These are phyloP conservation scores for Hypomontagnella monticulosa DNA, from an alignment of 495 filamentous ascomycete species.

Conservation along the genomic window DNA sequence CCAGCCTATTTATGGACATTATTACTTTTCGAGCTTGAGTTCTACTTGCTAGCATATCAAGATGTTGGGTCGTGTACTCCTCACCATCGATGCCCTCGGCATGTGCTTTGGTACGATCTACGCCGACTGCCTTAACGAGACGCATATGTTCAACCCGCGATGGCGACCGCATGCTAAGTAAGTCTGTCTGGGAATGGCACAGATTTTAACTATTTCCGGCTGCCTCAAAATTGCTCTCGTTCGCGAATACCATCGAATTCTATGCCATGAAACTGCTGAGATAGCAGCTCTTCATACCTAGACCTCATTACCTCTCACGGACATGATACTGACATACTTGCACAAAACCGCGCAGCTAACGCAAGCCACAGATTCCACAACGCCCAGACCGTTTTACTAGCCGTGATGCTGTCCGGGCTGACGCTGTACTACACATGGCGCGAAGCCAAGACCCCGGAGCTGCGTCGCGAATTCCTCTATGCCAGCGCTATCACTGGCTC, in stretches of 20 bases:
- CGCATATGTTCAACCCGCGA: constrained; percentile 64
- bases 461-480: constrained; percentile 47
- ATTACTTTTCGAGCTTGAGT: no score
- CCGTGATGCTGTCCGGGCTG: constrained; percentile 53
- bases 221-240: no score
- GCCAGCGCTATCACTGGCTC: constrained; percentile 56
- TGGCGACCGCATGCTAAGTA: constrained; percentile 66
- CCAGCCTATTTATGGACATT: no score
- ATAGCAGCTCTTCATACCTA: no score
- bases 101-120: constrained; percentile 54
- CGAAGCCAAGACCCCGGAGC: constrained; percentile 24
- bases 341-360: not conserved
- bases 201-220: no score
- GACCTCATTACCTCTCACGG: no score
- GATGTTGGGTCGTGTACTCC: constrained; percentile 56
- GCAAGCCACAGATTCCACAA: constrained; percentile 58
- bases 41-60: not conserved
- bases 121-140: constrained; percentile 60
- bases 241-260: no score
- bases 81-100: constrained; percentile 55
- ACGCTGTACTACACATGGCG: constrained; percentile 63
- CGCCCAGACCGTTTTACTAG: constrained; percentile 64
- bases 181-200: no score
- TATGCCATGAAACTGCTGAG: no score
- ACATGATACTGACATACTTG: no score